Conservation (phyloP, 1,284 basidiomycete species). For the Porogramme epimiltina region DNA sequence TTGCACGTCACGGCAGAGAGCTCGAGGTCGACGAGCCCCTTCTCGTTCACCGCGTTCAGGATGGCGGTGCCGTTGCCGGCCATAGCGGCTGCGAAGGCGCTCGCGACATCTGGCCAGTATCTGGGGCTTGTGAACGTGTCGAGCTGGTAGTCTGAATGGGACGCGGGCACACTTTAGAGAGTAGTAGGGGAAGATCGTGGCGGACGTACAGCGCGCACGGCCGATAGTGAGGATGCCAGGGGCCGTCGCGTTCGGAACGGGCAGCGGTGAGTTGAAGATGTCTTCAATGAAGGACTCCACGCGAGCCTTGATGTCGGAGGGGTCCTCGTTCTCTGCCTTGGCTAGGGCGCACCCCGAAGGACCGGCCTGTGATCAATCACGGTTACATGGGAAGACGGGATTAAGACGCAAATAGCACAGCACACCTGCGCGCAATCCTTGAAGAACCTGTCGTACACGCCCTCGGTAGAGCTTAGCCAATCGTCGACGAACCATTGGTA, state of each 20-base stretch:
- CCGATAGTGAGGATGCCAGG: conserved; percentile 40
- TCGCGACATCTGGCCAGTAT: conserved; percentile 21
- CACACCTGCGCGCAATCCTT: conserved; percentile 35
- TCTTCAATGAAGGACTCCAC: conserved; percentile 38
- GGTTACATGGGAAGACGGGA: no score
- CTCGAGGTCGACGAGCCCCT: conserved; percentile 18
- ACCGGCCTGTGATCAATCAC: conserved; percentile 30
- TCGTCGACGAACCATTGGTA: conserved; percentile 35
- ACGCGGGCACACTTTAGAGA: not conserved
- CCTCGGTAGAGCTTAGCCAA: conserved; percentile 33
- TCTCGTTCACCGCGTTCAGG: conserved; percentile 16
- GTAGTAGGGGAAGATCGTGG: not conserved
- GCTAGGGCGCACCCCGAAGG: conserved; percentile 33
- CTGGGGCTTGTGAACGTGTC: conserved; percentile 10
- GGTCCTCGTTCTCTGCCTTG: conserved; percentile 25
- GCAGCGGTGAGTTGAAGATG: conserved; percentile 32
- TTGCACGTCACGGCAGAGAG: conserved; percentile 31
- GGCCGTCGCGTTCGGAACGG: conserved; percentile 29
- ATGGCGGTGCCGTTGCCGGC: conserved; percentile 27
- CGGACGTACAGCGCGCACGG: conserved; percentile 30
- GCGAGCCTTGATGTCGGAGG: conserved; percentile 29
- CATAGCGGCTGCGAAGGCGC: conserved; percentile 25
- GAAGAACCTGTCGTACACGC: conserved; percentile 36
- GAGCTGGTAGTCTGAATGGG: conserved; percentile 22
- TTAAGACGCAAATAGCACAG: not conserved